Percentiles rank a stretch among this genome's conserved stretches.
phyloP scores from a whole-genome alignment of 1,139 yeast genomes.

The Candida tropicalis region DNA sequence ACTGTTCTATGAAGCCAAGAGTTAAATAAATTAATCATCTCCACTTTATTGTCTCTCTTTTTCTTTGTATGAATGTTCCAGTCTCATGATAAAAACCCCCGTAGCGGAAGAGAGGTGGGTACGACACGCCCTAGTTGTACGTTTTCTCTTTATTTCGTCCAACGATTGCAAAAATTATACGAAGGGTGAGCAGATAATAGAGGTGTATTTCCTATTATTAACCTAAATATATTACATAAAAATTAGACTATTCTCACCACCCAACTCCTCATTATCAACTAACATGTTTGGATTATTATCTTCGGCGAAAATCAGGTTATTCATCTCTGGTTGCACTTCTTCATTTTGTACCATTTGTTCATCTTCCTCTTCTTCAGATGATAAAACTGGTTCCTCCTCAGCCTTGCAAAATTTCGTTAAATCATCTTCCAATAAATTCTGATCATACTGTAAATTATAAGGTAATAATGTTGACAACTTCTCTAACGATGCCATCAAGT shows the following conservation, averaged over 20 bases:
- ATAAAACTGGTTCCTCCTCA: not conserved
- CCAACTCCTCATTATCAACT: conserved; percentile 19
- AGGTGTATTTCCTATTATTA: not conserved
- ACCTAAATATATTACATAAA: conserved; percentile 2
- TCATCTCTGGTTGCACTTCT: not conserved
- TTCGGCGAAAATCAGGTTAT: not conserved
- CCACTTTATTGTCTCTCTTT: too few relatives aligned
- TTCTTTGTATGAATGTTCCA: too few relatives aligned
- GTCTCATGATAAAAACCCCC: too few relatives aligned
- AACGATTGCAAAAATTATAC: not conserved
- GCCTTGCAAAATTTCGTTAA: conserved; percentile 18
- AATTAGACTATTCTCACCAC: conserved; percentile 17
- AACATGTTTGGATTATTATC: not conserved
- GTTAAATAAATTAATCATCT: too few relatives aligned
- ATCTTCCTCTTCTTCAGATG: not conserved
- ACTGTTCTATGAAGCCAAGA: too few relatives aligned
- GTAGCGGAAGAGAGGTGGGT: too few relatives aligned
- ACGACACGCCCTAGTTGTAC: too few relatives aligned
- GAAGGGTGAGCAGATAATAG: not conserved
- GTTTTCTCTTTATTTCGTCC: too few relatives aligned
- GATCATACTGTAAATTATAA: conserved; percentile 34
- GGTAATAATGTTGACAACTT: conserved; percentile 29
- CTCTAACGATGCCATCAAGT: conserved; percentile 23
- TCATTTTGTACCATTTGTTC: not conserved
- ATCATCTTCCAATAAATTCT: conserved; percentile 27